phyloP scores from a whole-genome alignment of 2,329 filamentous ascomycete genomes.

The Cercospora nicotianae region DNA sequence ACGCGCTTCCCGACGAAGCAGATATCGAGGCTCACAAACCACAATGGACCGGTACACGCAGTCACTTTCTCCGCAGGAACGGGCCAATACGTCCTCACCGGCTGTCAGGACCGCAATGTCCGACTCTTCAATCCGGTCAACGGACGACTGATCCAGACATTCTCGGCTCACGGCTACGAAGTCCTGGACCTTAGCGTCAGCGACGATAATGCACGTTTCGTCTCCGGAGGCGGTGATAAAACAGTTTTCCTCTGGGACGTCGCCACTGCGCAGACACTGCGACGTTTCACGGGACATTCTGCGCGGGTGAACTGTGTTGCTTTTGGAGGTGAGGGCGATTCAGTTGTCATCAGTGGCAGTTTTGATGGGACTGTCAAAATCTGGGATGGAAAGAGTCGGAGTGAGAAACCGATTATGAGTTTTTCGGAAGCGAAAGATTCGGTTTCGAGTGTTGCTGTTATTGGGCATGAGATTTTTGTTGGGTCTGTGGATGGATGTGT shows the following conservation, averaged over 20 bases:
- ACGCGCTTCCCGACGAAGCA: conserved; percentile 32
- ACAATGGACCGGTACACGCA: conserved; percentile 47
- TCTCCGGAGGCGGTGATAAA: conserved; percentile 85
- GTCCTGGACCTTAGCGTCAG: conserved; percentile 76
- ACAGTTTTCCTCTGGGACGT: conserved; percentile 95
- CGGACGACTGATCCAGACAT: conserved; percentile 72
- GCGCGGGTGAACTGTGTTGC: conserved; percentile 76
- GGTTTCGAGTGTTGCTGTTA: conserved; percentile 51
- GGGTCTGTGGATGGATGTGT: conserved; percentile 85
- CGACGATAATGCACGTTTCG: conserved; percentile 78
- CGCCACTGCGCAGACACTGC: conserved; percentile 70
- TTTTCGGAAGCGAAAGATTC: conserved; percentile 72
- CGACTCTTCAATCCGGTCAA: conserved; percentile 76
- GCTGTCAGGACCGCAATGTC: conserved; percentile 79
- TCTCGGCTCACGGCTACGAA: conserved; percentile 87
- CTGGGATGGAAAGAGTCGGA: conserved; percentile 65
- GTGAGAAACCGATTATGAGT: conserved; percentile 67
- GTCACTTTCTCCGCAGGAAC: conserved; percentile 52
- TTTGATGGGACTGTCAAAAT: conserved; percentile 74
- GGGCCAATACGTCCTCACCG: conserved; percentile 69
- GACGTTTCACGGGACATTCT: conserved; percentile 66
- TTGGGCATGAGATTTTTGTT: conserved; percentile 59
- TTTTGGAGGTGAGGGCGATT: conserved; percentile 72
- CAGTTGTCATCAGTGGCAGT: conserved; percentile 69
- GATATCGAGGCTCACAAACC: conserved; percentile 36